Base-by-base conservation (phyloP, 1,284 basidiomycete genomes). In the Cutaneotrichosporon spelunceum region DNA sequence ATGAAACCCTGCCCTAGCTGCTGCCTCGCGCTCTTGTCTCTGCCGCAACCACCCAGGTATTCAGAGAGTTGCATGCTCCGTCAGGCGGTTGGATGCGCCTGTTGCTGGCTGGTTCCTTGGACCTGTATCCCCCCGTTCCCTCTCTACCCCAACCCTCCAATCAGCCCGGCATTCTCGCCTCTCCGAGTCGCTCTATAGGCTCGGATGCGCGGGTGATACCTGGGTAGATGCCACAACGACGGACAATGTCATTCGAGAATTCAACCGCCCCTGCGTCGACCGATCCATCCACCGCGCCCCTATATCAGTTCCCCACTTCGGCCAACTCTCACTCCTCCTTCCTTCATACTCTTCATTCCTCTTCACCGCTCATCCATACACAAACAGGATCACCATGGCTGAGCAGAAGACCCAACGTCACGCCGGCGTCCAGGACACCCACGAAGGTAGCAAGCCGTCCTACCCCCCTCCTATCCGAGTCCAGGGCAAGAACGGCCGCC, bases 381-480 rank as follows among this genome's bases (percentile, higher is more conserved):
- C 23, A 57, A 16, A 49, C 27, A 39, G 21, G 24, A 23, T 16
- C 52, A 36, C 16, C 14, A 57, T 50, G 45, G 30, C 47, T 34
- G 55, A 44, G 44, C 45, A 21, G 4, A 47, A 33, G 44, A 21
- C 8, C 9, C 45, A 9, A 10, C 69, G 70, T 59, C 71, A 72
- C 66, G 67, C 71, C 24, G 68, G 71, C 60, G 58, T 76, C 49
- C 65, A 63, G 11, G 75, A 77, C 60, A 70, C 65, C n/a, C 67
- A 73, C 63, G 60, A 62, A 23, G 72, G 70, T 47, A 67, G 70
- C 52, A 65, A 71, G 26, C 69, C 73, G 64, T 30, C 67, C 34
- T 78, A 75, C 66, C 68, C 73, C n/a, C 74, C 74, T 50, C 76
- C 76, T 16, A 56, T 70, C n/a, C 65, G 75, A 47, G 59, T 76